Base-by-base conservation (phyloP, 2,329 filamentous ascomycete genomes). In the Trichoderma breve region DNA sequence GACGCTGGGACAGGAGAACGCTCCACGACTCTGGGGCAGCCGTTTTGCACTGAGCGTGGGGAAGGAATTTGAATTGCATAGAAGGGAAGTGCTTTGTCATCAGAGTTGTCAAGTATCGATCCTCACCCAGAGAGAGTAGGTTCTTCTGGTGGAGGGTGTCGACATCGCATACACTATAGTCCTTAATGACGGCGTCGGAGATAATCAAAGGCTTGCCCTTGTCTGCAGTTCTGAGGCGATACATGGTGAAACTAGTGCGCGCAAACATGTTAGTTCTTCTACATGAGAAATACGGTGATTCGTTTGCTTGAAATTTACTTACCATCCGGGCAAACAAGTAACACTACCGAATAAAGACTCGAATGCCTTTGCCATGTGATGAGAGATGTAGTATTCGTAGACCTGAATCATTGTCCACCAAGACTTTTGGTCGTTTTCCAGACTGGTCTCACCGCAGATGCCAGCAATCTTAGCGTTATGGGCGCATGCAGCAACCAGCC, bases 381-480 rank as follows among this genome's bases (percentile, higher is more conserved):
- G 96, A 34, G 96, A 98, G 79, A 99, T 99, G 82, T 95, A 99
- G 86, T 99, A 99, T 82, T 99, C 96, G 84, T 99, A 99, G 75
- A 99, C 96, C 82, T 99, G 96, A 78, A 99, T 99, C 96, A 99
- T 99, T 14, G 96, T 99, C 93, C 94, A 97, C 94, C 95, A 98
- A 78, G 91, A 95, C 76, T 91, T 89, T 77, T 98, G 94, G 81
- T 98, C 95, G 78, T 99, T 99, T 80, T 98, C 93, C 78, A 99
- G 86, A 81, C 92, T 96, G 2, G 96, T 99, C 82, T 99, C 96
- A 80, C 96, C 96, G 81, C 96, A 99, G 74, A 98, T 98, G 83
- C 95, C 96, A 28, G 93, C 94, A 84, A 99, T 97, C 85, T 97
- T 97, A 36, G 94, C 91, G 80, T 99, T 94, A 78, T 98, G 95